phyloP scores from a whole-genome alignment of 352 stramenopile genomes.

The Thalassiosira oceanica region DNA sequence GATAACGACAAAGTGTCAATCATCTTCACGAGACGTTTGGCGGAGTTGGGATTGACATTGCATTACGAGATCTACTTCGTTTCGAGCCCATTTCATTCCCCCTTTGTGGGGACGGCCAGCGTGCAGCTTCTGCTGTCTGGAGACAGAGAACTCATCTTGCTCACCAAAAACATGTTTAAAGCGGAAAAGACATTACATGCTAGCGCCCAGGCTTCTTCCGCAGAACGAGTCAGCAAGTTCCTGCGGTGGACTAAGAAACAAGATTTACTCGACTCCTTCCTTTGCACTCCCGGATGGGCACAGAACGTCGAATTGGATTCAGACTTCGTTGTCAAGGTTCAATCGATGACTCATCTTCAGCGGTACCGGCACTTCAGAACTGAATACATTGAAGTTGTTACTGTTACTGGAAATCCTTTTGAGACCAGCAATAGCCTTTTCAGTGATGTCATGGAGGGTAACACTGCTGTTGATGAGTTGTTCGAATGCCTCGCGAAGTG shows the following conservation, averaged over 20 bases:
- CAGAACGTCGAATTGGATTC: slow-evolving; percentile 50
- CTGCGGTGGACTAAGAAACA: slow-evolving; percentile 66
- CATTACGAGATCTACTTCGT: slow-evolving; percentile 80
- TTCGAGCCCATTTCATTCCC: slow-evolving; percentile 51
- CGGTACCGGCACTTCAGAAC: slow-evolving; percentile 67
- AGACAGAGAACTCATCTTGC: slow-evolving; percentile 61
- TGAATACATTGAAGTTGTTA: slow-evolving; percentile 70
- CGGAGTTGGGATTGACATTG: slow-evolving; percentile 53
- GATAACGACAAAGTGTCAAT: slow-evolving; percentile 75
- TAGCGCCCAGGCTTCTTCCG: too few relatives aligned
- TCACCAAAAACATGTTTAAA: slow-evolving; percentile 71
- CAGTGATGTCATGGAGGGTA: slow-evolving; percentile 58
- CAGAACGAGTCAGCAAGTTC: slow-evolving; percentile 61
- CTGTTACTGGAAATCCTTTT: slow-evolving; percentile 25
- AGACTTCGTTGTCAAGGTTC: slow-evolving; percentile 59
- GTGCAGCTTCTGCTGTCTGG: slow-evolving; percentile 78
- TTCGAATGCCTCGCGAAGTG: slow-evolving; percentile 50
- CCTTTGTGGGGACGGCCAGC: slow-evolving; percentile 70
- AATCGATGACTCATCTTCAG: slow-evolving; percentile 53
- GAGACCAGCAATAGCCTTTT: slow-evolving; percentile 56
- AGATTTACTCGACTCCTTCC: slow-evolving; percentile 57
- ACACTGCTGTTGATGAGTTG: slow-evolving; percentile 64
- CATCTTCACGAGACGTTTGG: slow-evolving; percentile 62
- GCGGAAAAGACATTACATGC: too few relatives aligned
- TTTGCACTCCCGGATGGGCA: slow-evolving; percentile 59